A percentile compares a stretch with the other conserved stretches of the same genome.
Conservation (phyloP, 441 rosid genomes). For the Codiaeum variegatum region DNA sequence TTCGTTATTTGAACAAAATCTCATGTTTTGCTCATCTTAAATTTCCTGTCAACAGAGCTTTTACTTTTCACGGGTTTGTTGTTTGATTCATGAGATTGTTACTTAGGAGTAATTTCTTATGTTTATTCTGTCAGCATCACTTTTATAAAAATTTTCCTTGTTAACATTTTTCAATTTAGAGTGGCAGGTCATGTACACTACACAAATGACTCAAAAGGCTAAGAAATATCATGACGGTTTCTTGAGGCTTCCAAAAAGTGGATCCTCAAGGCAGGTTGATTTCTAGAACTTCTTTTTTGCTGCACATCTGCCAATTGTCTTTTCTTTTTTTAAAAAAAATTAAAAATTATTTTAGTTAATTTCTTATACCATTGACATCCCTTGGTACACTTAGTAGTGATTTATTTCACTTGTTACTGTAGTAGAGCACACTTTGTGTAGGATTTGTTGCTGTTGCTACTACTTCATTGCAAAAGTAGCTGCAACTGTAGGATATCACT, state of each 20-base stretch:
- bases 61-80: not conserved
- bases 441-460: not conserved
- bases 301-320: slow-evolving; percentile 12
- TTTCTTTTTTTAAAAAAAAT: too few species aligned
- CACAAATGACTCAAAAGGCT: slow-evolving; percentile 48
- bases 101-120: not conserved
- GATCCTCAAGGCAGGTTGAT: slow-evolving; percentile 44
- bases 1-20: not conserved
- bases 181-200: slow-evolving; percentile 52
- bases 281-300: slow-evolving; percentile 4
- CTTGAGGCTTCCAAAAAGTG: slow-evolving; percentile 28
- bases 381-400: not conserved
- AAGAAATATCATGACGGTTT: slow-evolving; percentile 62
- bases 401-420: not conserved
- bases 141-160: slow-evolving; percentile 4
- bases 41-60: not conserved
- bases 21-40: not conserved
- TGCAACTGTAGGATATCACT: not conserved
- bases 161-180: slow-evolving; percentile 26
- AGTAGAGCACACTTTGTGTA: not conserved
- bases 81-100: not conserved
- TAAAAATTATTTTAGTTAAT: slow-evolving; percentile 15
- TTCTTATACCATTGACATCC: not conserved
- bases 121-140: slow-evolving; percentile 8
- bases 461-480: slow-evolving; percentile 1